A percentile compares a stretch with the other conserved stretches of the same genome.
These are phyloP conservation scores for Citrullus mucosospermus DNA, from an alignment of 306 rosid genomes.

Conservation along the genomic window DNA sequence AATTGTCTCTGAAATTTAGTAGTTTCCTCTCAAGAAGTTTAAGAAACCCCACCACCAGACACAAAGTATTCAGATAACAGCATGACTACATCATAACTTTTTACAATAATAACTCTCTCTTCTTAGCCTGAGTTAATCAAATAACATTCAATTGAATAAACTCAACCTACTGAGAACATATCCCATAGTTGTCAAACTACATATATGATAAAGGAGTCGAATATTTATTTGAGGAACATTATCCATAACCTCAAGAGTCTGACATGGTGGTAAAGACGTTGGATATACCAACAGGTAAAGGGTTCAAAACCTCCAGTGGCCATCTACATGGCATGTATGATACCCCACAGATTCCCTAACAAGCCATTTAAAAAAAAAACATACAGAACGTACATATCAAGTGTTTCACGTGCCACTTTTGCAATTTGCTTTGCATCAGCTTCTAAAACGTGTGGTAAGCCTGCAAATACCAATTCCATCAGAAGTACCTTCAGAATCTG, in stretches of 20 bases:
- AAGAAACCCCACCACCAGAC: neutral
- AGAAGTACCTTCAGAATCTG: neutral
- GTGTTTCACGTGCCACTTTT: slow-evolving; percentile 48
- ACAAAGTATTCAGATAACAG: neutral
- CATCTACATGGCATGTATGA: neutral
- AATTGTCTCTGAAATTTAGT: neutral
- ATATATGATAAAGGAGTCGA: neutral
- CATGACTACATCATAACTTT: neutral
- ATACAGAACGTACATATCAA: slow-evolving; percentile 43
- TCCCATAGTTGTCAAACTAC: neutral
- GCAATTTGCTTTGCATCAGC: slow-evolving; percentile 76
- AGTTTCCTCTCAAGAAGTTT: neutral
- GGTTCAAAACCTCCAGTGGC: neutral
- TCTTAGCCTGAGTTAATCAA: neutral
- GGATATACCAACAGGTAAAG: neutral
- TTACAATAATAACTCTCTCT: neutral
- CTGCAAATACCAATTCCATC: slow-evolving; percentile 31
- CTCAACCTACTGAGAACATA: neutral
- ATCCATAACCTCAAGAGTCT: neutral
- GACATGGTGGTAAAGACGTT: neutral
- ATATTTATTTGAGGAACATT: neutral
- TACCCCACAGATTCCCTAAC: neutral
- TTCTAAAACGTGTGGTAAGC: slow-evolving; percentile 42
- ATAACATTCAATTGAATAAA: neutral
- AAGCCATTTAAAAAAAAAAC: neutral